A percentile compares a stretch with the other conserved stretches of the same genome.
Conservation (phyloP, 176 grass and related monocot species). For the Juncus inflexus region DNA sequence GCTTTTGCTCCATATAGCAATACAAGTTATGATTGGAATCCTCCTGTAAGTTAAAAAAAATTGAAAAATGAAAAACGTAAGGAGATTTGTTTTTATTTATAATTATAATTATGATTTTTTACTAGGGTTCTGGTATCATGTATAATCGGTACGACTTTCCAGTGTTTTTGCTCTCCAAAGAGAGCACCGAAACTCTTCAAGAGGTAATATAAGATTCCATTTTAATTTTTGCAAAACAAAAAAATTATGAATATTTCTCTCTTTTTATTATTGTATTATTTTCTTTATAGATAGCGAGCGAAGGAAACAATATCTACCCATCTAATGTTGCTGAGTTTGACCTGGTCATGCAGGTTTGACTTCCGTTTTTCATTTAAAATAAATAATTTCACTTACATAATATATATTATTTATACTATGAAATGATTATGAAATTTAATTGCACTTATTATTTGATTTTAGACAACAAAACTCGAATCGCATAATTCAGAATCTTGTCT, state of each 20-base stretch:
- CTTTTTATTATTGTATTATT: conserved; percentile 31
- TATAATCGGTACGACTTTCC: conserved; percentile 81
- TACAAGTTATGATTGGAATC: conserved; percentile 86
- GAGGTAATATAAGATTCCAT: conserved; percentile 40
- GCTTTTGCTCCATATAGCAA: conserved; percentile 85
- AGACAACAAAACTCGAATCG: conserved; percentile 81
- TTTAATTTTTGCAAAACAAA: conserved; percentile 8
- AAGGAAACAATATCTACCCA: conserved; percentile 40
- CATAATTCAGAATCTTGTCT: conserved; percentile 89
- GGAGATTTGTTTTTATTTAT: conserved; percentile 4
- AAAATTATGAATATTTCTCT: neutral
- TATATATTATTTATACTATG: conserved; percentile 9
- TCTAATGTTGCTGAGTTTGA: conserved; percentile 92
- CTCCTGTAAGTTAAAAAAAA: conserved; percentile 65
- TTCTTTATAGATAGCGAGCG: conserved; percentile 51
- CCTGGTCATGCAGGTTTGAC: conserved; percentile 93
- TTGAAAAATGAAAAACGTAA: conserved; percentile 5
- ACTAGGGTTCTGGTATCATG: conserved; percentile 93
- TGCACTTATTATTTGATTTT: conserved; percentile 24
- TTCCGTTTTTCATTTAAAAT: neutral
- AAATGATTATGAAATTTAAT: conserved; percentile 28
- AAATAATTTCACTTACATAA: conserved; percentile 12
- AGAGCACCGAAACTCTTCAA: conserved; percentile 50
- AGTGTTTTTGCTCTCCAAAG: conserved; percentile 76
- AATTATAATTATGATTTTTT: conserved; percentile 32